phyloP scores from a whole-genome alignment of 1,284 basidiomycete genomes.

The Sanghuangporus weigelae region DNA sequence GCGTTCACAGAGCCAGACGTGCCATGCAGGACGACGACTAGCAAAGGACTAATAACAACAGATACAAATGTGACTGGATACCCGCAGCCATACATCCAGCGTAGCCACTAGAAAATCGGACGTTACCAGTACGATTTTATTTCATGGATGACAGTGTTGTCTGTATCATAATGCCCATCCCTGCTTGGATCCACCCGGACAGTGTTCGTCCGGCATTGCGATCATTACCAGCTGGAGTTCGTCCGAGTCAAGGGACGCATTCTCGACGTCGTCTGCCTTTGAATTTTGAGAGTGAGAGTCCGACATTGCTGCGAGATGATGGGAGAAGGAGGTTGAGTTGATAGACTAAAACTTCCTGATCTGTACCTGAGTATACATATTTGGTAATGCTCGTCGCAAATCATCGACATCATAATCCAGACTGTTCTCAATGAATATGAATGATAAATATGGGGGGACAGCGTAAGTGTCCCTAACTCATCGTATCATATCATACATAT shows the following conservation, averaged over 20 bases:
- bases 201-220: constrained; percentile 20
- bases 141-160: not conserved
- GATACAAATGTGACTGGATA: constrained; percentile 51
- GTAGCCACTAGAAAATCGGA: constrained; percentile 51
- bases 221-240: constrained; percentile 59
- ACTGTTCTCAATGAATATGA: too few relatives aligned
- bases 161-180: constrained; percentile 27
- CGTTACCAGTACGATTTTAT: constrained; percentile 59
- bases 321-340: not conserved
- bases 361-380: too few relatives aligned
- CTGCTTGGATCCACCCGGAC: constrained; percentile 29
- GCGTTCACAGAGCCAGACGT: constrained; percentile 24
- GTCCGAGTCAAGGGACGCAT: constrained; percentile 41
- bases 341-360: not conserved
- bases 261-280: constrained; percentile 18
- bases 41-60: constrained; percentile 25
- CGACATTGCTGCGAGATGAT: constrained; percentile 16
- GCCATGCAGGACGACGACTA: constrained; percentile 21
- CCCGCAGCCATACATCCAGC: constrained; percentile 78
- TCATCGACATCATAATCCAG: too few relatives aligned
- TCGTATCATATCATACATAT: too few relatives aligned
- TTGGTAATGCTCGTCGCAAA: too few relatives aligned
- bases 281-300: constrained; percentile 20
- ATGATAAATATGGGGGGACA: too few relatives aligned
- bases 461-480: too few relatives aligned